phyloP scores from a whole-genome alignment of 2,329 filamentous ascomycete species.

The Penicillium palitans region DNA sequence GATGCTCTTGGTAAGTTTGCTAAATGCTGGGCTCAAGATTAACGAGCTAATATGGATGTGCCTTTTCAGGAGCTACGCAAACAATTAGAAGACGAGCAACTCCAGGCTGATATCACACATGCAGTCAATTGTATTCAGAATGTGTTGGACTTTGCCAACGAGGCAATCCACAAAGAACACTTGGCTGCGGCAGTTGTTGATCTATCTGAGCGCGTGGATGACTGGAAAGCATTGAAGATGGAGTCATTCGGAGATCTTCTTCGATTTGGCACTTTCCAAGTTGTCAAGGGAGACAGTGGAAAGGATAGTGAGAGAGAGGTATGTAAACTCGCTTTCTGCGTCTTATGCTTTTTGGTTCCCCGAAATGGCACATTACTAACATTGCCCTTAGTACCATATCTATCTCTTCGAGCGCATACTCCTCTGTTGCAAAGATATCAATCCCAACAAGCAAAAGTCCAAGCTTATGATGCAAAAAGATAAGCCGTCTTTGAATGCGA shows the following conservation, averaged over 20 bases:
- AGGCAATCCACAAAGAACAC: constrained; percentile 85
- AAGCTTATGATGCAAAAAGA: constrained; percentile 65
- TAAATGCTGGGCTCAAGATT: neutral
- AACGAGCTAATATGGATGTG: constrained; percentile 1
- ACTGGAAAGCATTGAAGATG: constrained; percentile 93
- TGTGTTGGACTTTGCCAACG: constrained; percentile 81
- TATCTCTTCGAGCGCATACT: constrained; percentile 96
- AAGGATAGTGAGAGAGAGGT: constrained; percentile 92
- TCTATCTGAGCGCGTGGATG: constrained; percentile 78
- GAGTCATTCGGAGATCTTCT: constrained; percentile 89
- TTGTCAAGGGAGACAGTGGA: constrained; percentile 72
- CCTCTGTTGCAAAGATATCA: constrained; percentile 93
- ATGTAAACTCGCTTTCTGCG: constrained; percentile 31
- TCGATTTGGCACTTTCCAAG: constrained; percentile 85
- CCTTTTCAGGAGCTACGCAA: constrained; percentile 72
- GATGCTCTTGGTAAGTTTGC: constrained; percentile 68
- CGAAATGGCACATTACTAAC: constrained; percentile 19
- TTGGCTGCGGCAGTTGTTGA: constrained; percentile 81
- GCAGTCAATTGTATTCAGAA: constrained; percentile 82
- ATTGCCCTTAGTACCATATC: constrained; percentile 74
- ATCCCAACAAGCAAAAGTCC: constrained; percentile 75
- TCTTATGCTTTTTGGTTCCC: neutral
- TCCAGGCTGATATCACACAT: constrained; percentile 68
- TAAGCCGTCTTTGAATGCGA: constrained; percentile 68
- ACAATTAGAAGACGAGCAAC: constrained; percentile 71